A percentile compares a stretch with the other conserved stretches of the same genome.
Evolutionary conservation across 176 grass and related monocot species (phyloP).

Genomic region (Olyra latifolia): DNA sequence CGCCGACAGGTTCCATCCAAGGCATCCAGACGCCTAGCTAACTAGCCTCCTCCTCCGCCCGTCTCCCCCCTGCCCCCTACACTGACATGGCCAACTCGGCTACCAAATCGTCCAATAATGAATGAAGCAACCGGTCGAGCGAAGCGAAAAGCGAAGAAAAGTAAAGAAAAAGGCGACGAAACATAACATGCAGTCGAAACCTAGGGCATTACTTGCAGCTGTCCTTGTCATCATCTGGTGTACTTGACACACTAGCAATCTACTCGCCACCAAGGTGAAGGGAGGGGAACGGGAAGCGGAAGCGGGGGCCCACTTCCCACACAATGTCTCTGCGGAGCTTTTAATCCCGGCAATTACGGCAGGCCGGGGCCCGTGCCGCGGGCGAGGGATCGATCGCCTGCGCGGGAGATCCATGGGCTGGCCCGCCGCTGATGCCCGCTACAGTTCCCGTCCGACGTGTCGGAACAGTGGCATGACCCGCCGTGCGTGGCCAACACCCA

Average conservation of each 20-base stretch:
- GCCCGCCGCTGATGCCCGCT: slow-evolving; percentile 29
- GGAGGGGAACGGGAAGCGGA: too few relatives aligned
- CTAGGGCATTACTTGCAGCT: background rate
- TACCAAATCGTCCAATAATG: background rate
- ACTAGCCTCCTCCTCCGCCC: background rate
- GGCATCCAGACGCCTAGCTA: background rate
- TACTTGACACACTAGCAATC: slow-evolving; percentile 23
- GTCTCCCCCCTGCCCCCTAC: background rate
- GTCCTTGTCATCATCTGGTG: slow-evolving; percentile 30
- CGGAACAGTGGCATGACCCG: slow-evolving; percentile 17
- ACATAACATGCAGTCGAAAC: background rate
- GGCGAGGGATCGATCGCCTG: background rate
- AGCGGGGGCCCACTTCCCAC: background rate
- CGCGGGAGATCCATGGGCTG: background rate
- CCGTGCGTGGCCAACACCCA: background rate
- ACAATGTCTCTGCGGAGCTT: slow-evolving; percentile 4
- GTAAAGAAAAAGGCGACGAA: background rate
- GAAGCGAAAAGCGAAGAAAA: accelerated
- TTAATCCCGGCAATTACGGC: slow-evolving; percentile 13
- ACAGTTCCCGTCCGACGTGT: slow-evolving; percentile 44
- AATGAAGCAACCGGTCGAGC: background rate
- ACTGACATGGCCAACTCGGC: background rate
- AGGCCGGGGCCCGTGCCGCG: background rate
- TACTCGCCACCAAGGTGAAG: background rate
- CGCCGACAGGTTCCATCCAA: slow-evolving; percentile 31